Evolutionary conservation across 345 rosid species (phyloP).

Genomic region (Dipteronia dyeriana): DNA sequence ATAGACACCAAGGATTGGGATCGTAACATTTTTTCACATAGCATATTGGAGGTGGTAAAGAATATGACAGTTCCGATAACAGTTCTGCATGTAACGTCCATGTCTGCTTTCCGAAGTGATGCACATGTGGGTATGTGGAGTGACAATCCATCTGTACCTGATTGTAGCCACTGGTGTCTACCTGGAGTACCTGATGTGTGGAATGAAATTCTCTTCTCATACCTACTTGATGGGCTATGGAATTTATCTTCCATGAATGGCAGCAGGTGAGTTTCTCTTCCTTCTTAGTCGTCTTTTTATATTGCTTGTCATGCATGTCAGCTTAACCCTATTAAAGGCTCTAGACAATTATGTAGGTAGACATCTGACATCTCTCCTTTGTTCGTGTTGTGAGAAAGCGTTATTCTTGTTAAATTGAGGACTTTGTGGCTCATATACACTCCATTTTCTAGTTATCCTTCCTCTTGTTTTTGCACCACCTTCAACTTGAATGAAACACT

Average conservation of each 20-base stretch:
- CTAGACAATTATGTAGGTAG: not conserved
- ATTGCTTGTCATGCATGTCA: not conserved
- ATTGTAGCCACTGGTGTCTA: slow-evolving; percentile 96
- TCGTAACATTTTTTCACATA: slow-evolving; percentile 54
- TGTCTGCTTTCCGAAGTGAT: slow-evolving; percentile 81
- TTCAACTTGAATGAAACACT: not conserved
- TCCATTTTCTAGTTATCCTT: not conserved
- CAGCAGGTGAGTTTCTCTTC: slow-evolving; percentile 21
- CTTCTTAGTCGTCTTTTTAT: slow-evolving; percentile 4
- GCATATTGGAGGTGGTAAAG: slow-evolving; percentile 47
- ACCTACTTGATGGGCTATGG: slow-evolving; percentile 26
- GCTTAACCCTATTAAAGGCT: not conserved
- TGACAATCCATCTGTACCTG: slow-evolving; percentile 63
- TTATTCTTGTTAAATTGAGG: not conserved
- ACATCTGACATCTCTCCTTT: not conserved
- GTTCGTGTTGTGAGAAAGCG: not conserved
- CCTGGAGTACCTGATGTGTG: slow-evolving; percentile 91
- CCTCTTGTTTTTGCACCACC: not conserved
- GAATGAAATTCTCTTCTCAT: slow-evolving; percentile 76
- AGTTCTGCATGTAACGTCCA: slow-evolving; percentile 62
- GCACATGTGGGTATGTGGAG: slow-evolving; percentile 86
- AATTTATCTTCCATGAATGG: slow-evolving; percentile 6
- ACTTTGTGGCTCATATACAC: not conserved
- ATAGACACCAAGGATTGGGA: slow-evolving; percentile 58
- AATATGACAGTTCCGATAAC: slow-evolving; percentile 66